These are phyloP conservation scores for Dactylorhiza incarnata DNA, from an alignment of 106 monocot genomes.

Conservation along the genomic window DNA sequence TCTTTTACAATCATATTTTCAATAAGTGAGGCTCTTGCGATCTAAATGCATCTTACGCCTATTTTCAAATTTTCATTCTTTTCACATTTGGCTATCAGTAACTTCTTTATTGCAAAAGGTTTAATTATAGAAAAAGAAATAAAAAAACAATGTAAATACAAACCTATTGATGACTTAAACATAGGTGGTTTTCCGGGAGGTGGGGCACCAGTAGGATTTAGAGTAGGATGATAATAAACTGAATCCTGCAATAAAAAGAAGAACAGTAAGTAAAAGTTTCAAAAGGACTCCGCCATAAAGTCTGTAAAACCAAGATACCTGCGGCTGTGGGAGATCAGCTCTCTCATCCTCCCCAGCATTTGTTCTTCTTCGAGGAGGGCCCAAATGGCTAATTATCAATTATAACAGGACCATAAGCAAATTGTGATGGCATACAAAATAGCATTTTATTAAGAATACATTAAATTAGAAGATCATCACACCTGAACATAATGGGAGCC, in stretches of 20 bases:
- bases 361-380: conserved; percentile 50
- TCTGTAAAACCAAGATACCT: conserved; percentile 40
- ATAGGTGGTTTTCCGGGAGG: conserved; percentile 99
- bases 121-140: no score
- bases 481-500: conserved; percentile 95
- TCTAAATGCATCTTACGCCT: no score
- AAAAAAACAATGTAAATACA: conserved; percentile 9
- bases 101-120: no score
- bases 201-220: conserved; percentile 93
- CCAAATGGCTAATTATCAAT: conserved; percentile 59
- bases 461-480: conserved; percentile 5
- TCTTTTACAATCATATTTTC: no score
- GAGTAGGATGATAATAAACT: conserved; percentile 91
- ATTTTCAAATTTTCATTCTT: no score
- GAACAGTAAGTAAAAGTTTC: neutral
- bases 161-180: conserved; percentile 94
- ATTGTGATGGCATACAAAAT: neutral
- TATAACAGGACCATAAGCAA: neutral
- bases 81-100: no score
- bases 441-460: no score
- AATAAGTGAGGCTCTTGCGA: no score
- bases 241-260: conserved; percentile 61
- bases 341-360: conserved; percentile 76
- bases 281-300: neutral
- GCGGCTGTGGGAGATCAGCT: conserved; percentile 63